Percentiles rank a stretch among this genome's conserved stretches.
Evolutionary conservation across 768 basidiomycete species (phyloP).

Genomic region (Phanerochaete sordida): DNA sequence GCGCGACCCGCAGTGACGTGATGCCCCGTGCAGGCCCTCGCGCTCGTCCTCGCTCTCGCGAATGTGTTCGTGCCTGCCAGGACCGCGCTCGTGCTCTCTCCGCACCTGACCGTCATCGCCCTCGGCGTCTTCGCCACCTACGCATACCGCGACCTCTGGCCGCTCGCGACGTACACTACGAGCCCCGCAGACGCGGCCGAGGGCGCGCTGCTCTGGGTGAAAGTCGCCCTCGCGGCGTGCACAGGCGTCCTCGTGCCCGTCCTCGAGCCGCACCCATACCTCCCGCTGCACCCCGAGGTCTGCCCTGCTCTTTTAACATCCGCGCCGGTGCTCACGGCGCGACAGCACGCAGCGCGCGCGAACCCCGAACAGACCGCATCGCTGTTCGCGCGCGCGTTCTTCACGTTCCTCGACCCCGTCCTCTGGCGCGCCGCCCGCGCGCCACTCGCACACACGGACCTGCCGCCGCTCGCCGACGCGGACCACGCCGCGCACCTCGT

Average conservation of each 20-base stretch:
- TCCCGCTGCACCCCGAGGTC: constrained; percentile 31
- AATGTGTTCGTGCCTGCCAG: background rate
- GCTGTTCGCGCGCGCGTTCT: constrained; percentile 32
- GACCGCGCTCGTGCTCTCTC: background rate
- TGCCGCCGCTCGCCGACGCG: constrained; percentile 27
- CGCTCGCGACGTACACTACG: constrained; percentile 30
- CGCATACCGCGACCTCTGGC: constrained; percentile 32
- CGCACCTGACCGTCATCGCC: background rate
- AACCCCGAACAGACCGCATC: constrained; percentile 42
- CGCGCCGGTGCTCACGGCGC: background rate
- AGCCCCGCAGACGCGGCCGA: constrained; percentile 28
- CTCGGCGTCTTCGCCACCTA: constrained; percentile 16
- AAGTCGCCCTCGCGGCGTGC: constrained; percentile 28
- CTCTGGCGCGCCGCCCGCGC: constrained; percentile 21
- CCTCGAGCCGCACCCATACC: constrained; percentile 31
- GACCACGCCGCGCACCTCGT: constrained; percentile 17
- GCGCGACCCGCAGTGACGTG: background rate
- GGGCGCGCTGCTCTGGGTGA: constrained; percentile 31
- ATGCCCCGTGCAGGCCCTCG: background rate
- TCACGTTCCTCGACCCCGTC: constrained; percentile 34
- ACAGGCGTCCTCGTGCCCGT: constrained; percentile 32
- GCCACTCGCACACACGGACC: constrained; percentile 22
- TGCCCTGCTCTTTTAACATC: background rate
- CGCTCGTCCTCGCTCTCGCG: background rate
- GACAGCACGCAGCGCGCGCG: constrained; percentile 2